A percentile compares a stretch with the other conserved stretches of the same genome.
Conservation (phyloP, 1,284 basidiomycete species). For the Inonotus hispidus region DNA sequence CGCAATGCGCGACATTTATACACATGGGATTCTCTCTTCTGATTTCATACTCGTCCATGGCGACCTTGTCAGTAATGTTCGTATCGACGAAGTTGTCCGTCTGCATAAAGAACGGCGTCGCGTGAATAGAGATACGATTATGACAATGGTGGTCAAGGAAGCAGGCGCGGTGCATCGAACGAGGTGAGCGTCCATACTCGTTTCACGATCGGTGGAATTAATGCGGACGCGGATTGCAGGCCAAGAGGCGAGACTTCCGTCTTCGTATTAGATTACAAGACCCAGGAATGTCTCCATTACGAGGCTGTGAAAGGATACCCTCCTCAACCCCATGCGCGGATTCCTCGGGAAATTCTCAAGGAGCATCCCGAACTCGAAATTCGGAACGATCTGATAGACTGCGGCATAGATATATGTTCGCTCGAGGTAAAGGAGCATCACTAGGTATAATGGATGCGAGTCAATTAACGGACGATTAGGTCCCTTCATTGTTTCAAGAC, state of each 20-base stretch:
- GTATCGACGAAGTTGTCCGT: constrained; percentile 83
- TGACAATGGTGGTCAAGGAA: constrained; percentile 92
- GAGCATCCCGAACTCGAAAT: constrained; percentile 75
- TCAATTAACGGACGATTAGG: constrained; percentile 38
- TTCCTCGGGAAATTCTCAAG: constrained; percentile 67
- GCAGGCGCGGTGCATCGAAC: constrained; percentile 67
- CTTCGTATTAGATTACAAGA: constrained; percentile 70
- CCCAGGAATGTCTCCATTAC: constrained; percentile 75
- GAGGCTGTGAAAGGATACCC: constrained; percentile 67
- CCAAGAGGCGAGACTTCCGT: constrained; percentile 65
- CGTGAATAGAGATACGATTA: constrained; percentile 88
- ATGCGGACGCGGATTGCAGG: constrained; percentile 33
- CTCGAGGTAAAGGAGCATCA: constrained; percentile 55
- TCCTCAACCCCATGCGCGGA: constrained; percentile 46
- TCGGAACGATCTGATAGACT: constrained; percentile 84
- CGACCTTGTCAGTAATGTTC: constrained; percentile 91
- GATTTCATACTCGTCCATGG: constrained; percentile 95
- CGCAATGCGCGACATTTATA: constrained; percentile 95
- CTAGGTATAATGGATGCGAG: neutral
- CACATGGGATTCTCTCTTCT: constrained; percentile 83
- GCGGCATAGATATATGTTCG: constrained; percentile 89
- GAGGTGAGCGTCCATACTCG: constrained; percentile 43
- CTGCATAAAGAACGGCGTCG: constrained; percentile 86
- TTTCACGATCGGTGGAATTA: constrained; percentile 14
- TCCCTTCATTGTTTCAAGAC: constrained; percentile 95